Conservation (phyloP, 2,329 filamentous ascomycete genomes). For the Colletotrichum lentis region DNA sequence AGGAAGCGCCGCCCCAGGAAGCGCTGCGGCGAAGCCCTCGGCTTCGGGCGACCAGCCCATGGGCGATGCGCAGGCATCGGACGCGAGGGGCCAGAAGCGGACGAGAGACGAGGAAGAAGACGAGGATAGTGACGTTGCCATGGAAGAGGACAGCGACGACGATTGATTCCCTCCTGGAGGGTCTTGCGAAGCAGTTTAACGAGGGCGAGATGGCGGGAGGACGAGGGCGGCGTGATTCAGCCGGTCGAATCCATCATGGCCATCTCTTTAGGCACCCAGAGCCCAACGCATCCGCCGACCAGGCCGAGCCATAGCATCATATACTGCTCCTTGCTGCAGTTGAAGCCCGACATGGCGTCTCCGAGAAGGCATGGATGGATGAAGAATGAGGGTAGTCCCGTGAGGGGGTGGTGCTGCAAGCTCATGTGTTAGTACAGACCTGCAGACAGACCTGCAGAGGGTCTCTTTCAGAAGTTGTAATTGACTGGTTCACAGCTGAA, state of each 20-base stretch:
- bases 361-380: conserved; percentile 92
- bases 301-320: conserved; percentile 90
- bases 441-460: conserved; percentile 38
- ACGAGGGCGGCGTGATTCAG: conserved; percentile 18
- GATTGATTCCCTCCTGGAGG: conserved; percentile 56
- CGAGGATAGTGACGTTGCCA: conserved; percentile 74
- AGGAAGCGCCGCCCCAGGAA: conserved; percentile 44
- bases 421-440: conserved; percentile 42
- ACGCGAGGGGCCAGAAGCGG: conserved; percentile 72
- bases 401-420: conserved; percentile 81
- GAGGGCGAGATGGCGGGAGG: conserved; percentile 22
- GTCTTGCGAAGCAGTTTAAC: conserved; percentile 10
- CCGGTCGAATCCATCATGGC: conserved; percentile 45
- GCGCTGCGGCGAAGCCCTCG: conserved; percentile 57
- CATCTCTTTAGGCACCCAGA: conserved; percentile 79
- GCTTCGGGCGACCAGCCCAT: conserved; percentile 57
- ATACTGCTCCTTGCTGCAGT: conserved; percentile 72
- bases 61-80: conserved; percentile 62
- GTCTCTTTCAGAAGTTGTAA: conserved; percentile 42
- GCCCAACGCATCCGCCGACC: conserved; percentile 79
- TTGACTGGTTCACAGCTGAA: conserved; percentile 47
- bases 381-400: conserved; percentile 82
- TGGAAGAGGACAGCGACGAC: conserved; percentile 77
- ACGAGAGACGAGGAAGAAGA: conserved; percentile 72
- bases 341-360: conserved; percentile 76